A percentile compares a stretch with the other conserved stretches of the same genome.
phyloP scores from a whole-genome alignment of 495 filamentous ascomycete species.

The Penicillium lividum region DNA sequence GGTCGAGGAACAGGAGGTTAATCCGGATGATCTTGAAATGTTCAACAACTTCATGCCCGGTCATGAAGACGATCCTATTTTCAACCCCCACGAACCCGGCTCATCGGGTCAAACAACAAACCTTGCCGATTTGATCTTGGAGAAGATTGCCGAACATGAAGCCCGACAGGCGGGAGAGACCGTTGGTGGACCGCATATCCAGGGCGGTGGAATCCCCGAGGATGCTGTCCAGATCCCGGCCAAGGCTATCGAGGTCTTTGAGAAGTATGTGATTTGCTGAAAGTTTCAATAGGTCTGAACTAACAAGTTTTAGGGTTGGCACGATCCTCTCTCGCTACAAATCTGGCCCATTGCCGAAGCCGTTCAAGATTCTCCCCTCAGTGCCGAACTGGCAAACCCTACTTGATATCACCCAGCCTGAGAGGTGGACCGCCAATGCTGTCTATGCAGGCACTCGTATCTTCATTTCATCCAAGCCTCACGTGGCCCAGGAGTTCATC shows the following conservation, averaged over 20 bases:
- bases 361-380: slow-evolving; percentile 93
- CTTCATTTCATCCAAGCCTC: slow-evolving; percentile 79
- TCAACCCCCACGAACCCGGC: slow-evolving; percentile 47
- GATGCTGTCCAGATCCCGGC: slow-evolving; percentile 84
- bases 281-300: neutral
- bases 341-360: slow-evolving; percentile 91
- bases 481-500: slow-evolving; percentile 76
- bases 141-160: slow-evolving; percentile 93
- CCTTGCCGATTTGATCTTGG: slow-evolving; percentile 85
- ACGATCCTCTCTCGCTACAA: slow-evolving; percentile 90
- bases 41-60: slow-evolving; percentile 86
- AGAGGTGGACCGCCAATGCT: slow-evolving; percentile 85
- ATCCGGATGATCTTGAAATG: slow-evolving; percentile 83
- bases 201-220: slow-evolving; percentile 58
- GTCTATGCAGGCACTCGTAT: slow-evolving; percentile 84
- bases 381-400: slow-evolving; percentile 89
- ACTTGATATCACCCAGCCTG: slow-evolving; percentile 75
- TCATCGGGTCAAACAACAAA: slow-evolving; percentile 64
- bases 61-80: slow-evolving; percentile 51
- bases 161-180: slow-evolving; percentile 54
- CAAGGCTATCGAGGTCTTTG: slow-evolving; percentile 91
- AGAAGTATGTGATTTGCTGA: slow-evolving; percentile 61
- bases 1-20: slow-evolving; percentile 79
- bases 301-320: slow-evolving; percentile 64
- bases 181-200: slow-evolving; percentile 33